Conservation (phyloP, 306 rosid genomes). For the Gastrolobium bilobum region DNA sequence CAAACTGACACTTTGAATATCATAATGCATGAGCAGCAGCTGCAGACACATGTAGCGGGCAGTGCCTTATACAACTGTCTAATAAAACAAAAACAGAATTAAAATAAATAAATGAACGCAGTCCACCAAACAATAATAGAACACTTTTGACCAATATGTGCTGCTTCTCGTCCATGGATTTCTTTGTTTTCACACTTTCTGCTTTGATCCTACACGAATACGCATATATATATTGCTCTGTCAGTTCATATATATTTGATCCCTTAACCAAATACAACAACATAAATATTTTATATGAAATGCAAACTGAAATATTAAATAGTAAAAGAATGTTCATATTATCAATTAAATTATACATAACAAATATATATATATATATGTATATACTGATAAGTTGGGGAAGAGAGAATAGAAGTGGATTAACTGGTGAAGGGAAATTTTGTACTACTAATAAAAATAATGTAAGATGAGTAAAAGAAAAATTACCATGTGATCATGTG, state of each 20-base stretch:
- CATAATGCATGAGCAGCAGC: constrained; percentile 39
- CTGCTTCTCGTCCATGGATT: constrained; percentile 3
- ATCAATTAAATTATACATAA: no score
- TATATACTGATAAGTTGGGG: background rate
- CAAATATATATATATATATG: no score
- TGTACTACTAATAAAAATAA: background rate
- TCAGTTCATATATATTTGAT: constrained; percentile 10
- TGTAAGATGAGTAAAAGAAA: background rate
- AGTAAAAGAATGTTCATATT: constrained; percentile 21
- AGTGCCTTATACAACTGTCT: constrained; percentile 44
- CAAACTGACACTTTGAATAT: constrained; percentile 42
- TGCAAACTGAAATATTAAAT: background rate
- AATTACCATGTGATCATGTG: constrained; percentile 43
- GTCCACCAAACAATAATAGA: constrained; percentile 35
- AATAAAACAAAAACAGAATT: constrained; percentile 30
- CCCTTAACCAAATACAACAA: background rate
- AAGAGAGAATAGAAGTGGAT: constrained; percentile 11
- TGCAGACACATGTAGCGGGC: constrained; percentile 20
- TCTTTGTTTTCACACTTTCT: constrained; percentile 35
- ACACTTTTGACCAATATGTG: background rate
- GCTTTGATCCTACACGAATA: constrained; percentile 32
- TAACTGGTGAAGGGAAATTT: background rate
- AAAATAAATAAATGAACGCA: background rate
- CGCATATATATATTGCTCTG: background rate
- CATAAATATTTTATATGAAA: background rate